Conservation (phyloP, 2,329 filamentous ascomycete genomes). For the Periconia sp. region DNA sequence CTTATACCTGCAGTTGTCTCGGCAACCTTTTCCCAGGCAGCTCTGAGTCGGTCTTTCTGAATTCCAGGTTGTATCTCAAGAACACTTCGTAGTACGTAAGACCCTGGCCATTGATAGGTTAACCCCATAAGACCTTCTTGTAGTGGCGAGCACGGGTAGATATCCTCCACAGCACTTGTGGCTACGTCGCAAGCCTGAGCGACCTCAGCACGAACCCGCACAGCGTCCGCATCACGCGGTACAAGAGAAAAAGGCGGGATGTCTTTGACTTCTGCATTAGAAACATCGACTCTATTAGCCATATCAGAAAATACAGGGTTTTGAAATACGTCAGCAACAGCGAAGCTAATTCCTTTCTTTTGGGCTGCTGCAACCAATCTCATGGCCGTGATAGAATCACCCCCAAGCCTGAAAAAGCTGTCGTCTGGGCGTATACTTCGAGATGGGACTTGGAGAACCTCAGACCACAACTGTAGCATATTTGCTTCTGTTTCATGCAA, state of each 20-base stretch:
- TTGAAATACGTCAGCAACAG: neutral
- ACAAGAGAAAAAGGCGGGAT: neutral
- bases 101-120: neutral
- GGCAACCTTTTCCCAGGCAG: slow-evolving; percentile 2
- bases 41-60: slow-evolving; percentile 1
- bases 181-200: too few relatives aligned
- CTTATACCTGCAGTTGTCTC: neutral
- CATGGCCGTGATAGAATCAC: slow-evolving; percentile 7
- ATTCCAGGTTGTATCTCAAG: neutral
- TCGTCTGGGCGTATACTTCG: slow-evolving; percentile 39
- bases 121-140: slow-evolving; percentile 10
- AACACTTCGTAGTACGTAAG: slow-evolving; percentile 2
- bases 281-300: too few relatives aligned
- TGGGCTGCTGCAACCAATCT: neutral
- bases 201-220: too few relatives aligned
- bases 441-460: neutral
- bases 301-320: too few relatives aligned
- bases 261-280: too few relatives aligned
- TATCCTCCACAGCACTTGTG: slow-evolving; percentile 2
- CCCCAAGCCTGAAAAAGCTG: slow-evolving; percentile 23
- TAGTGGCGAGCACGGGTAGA: slow-evolving; percentile 10
- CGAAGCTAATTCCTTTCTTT: neutral
- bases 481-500: too few relatives aligned
- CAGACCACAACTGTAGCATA: neutral
- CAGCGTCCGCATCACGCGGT: neutral